phyloP scores from a whole-genome alignment of 495 filamentous ascomycete species.

The Aspergillus egyptiacus region DNA sequence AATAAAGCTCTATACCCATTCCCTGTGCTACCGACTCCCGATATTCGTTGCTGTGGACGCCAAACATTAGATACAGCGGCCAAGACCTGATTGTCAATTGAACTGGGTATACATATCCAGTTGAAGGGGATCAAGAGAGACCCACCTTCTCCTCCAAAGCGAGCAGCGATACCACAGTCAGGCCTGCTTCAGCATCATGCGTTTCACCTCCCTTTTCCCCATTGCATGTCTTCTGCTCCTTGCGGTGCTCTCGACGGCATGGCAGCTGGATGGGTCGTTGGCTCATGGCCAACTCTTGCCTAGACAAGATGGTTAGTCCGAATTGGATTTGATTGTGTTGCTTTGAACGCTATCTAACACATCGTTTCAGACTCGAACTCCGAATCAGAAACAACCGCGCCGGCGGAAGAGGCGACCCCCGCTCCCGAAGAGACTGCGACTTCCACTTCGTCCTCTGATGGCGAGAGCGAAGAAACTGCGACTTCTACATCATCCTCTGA shows the following conservation, averaged over 20 bases:
- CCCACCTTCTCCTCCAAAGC: background rate
- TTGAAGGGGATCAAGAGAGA: background rate
- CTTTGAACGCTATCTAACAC: background rate
- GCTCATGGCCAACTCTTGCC: slow-evolving; percentile 29
- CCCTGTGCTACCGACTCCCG: background rate
- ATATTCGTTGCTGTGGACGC: slow-evolving; percentile 9
- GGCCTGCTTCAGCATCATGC: slow-evolving; percentile 25
- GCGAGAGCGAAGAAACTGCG: background rate
- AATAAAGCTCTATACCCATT: background rate
- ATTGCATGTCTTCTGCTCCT: slow-evolving; percentile 39
- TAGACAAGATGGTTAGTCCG: slow-evolving; percentile 31
- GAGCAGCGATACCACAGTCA: background rate
- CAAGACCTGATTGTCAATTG: background rate
- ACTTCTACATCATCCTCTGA: slow-evolving; percentile 10
- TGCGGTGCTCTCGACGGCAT: slow-evolving; percentile 43
- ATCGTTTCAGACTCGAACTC: background rate
- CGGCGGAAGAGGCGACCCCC: slow-evolving; percentile 21
- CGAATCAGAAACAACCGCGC: slow-evolving; percentile 19
- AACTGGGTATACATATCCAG: background rate
- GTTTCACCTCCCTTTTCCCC: slow-evolving; percentile 25
- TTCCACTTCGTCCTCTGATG: too few relatives aligned
- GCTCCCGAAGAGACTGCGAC: slow-evolving; percentile 19
- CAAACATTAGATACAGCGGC: background rate
- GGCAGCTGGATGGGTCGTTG: slow-evolving; percentile 35
- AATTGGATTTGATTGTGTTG: background rate